Percentiles rank a stretch among this genome's conserved stretches.
Conservation (phyloP, 2,329 filamentous ascomycete species). For the Colletotrichum sp. region DNA sequence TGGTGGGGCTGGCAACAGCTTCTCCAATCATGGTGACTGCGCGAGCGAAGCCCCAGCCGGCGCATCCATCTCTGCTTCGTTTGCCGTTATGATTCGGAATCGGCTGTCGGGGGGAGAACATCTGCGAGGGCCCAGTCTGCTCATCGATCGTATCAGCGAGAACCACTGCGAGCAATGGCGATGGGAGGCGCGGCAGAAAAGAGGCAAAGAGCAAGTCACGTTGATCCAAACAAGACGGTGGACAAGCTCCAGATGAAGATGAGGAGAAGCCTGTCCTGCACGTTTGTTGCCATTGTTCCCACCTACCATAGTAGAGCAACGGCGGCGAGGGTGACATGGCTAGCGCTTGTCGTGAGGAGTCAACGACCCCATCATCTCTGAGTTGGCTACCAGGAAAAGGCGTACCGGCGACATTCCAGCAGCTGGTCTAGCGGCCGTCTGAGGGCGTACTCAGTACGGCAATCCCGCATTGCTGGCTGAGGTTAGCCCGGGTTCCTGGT, state of each 20-base stretch:
- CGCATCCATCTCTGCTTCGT: conserved; percentile 1
- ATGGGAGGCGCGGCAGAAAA: not conserved
- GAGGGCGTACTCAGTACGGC: conserved; percentile 4
- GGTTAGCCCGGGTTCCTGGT: conserved; percentile 22
- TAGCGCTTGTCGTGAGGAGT: conserved; percentile 1
- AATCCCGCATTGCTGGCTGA: conserved; percentile 5
- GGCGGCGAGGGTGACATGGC: conserved; percentile 10
- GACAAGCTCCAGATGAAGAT: not conserved
- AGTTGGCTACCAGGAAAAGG: not conserved
- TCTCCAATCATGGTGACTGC: conserved; percentile 12
- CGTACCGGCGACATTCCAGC: not conserved
- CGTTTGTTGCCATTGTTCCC: conserved; percentile 1
- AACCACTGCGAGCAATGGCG: not conserved
- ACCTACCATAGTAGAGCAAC: not conserved
- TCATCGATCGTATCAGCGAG: not conserved
- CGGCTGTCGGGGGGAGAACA: not conserved
- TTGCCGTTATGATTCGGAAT: conserved; percentile 12
- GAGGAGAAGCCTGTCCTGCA: not conserved
- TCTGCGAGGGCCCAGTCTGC: not conserved
- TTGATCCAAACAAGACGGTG: not conserved
- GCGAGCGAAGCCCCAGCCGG: not conserved
- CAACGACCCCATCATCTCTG: not conserved
- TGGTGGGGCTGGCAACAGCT: conserved; percentile 4
- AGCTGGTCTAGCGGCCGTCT: not conserved
- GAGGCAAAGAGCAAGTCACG: not conserved